phyloP scores from a whole-genome alignment of 352 stramenopile genomes.

The Phytopythium delawarense region DNA sequence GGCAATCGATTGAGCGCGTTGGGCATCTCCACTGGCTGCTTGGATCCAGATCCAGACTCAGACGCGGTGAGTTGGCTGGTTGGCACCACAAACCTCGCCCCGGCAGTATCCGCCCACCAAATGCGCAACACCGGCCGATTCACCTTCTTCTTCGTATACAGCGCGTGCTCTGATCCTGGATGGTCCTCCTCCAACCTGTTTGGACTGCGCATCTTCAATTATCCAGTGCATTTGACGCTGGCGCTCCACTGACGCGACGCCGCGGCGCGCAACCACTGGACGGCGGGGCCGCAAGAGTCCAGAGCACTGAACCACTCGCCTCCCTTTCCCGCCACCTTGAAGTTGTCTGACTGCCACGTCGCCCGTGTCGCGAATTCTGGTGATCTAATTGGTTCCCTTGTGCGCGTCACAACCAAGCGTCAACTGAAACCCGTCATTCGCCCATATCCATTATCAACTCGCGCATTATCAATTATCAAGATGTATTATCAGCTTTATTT shows the following conservation, averaged over 20 bases:
- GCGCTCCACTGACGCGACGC: background rate
- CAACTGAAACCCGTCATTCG: background rate
- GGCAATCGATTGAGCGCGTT: no score
- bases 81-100: background rate
- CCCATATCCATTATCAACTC: background rate
- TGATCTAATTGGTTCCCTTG: conserved; percentile 16
- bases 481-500: background rate
- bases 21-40: background rate
- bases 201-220: background rate
- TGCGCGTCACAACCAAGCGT: conserved; percentile 15
- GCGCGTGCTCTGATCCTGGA: background rate
- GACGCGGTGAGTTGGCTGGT: background rate
- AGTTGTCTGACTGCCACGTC: conserved; percentile 16
- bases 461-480: no score
- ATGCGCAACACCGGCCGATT: background rate
- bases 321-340: conserved; percentile 1
- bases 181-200: background rate
- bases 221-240: background rate
- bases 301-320: background rate
- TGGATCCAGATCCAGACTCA: background rate
- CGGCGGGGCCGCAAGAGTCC: background rate
- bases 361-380: conserved; percentile 6
- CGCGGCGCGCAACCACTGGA: background rate
- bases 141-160: background rate
- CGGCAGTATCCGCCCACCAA: background rate